These are phyloP conservation scores for Aureobasidium sp. DNA, from an alignment of 2,329 filamentous ascomycete genomes.

Conservation along the genomic window DNA sequence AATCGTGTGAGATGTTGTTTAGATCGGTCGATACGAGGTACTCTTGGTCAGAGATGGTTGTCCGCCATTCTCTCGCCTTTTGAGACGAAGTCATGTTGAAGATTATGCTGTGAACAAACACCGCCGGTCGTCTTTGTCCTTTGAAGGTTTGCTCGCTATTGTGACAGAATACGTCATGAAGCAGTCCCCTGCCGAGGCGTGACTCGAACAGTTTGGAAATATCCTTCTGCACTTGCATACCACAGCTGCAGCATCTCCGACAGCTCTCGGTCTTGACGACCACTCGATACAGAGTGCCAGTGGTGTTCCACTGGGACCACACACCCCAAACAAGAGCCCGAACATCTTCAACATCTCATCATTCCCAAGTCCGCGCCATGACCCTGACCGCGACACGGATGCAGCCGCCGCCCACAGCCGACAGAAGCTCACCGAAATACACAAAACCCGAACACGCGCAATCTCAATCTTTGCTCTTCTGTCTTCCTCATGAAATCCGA, in stretches of 20 bases:
- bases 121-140: background rate
- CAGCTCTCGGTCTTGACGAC: background rate
- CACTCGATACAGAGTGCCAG: background rate
- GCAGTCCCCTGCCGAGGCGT: background rate
- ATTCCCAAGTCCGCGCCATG: background rate
- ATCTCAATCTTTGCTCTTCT: constrained; percentile 9
- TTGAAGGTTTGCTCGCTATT: background rate
- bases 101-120: background rate
- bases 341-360: background rate
- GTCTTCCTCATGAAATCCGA: constrained; percentile 15
- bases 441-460: background rate
- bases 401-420: background rate
- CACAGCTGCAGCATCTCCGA: background rate
- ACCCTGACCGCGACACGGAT: constrained; percentile 4
- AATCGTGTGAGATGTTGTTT: constrained; percentile 17
- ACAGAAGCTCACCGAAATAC: background rate
- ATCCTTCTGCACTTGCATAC: background rate
- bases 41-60: background rate
- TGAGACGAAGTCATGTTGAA: background rate
- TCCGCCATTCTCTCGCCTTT: background rate
- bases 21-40: constrained; percentile 18
- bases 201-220: background rate
- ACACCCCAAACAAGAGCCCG: background rate
- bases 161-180: constrained; percentile 1
- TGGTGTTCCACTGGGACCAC: no score